Evolutionary conservation across 1,284 basidiomycete species (phyloP), one percentile per base, ranked within the genome.

Genomic region (Chalciporus sp.): DNA sequence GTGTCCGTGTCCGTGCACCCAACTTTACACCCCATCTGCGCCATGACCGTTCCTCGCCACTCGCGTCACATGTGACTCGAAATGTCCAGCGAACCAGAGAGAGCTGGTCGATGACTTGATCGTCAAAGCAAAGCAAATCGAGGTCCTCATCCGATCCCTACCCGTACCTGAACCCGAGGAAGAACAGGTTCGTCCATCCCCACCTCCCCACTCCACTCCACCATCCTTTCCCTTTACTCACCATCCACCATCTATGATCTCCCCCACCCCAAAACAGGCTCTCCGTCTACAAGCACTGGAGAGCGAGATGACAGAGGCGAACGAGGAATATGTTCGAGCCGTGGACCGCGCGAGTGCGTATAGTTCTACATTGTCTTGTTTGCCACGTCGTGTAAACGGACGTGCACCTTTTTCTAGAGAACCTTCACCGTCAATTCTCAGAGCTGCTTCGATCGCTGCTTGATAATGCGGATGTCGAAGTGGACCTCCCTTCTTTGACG

Each of bases 91-190:
- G 8, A 92, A 90, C 72, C 83, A 87, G 69, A 85, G 82, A 58
- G 90, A 93, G 68, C 83, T 94, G 16, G 88, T 92, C 4, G 76
- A 80, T 17, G 91, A 94, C 62, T 75, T 94, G 40, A 79, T 93
- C 42, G 78, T 84, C 31, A 93, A 94, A 65, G 90, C 90, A 16
- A 93, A 93, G 64, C 90, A 94, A 67, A 81, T 94, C 42, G 87
- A 94, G 62, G 86, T 83, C 60, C 78, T 94, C 45, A 90, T 94
- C 41, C 81, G 88, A 52, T 85, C 85, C 0, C 69, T 94, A 16
- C 90, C 91, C 0, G 80, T 83, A 44, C 84, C 88, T 2, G 86
- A 90, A 63, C 76, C 84, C 4, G 88, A 91, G 65, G 85, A 88
- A 65, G 77, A 76, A 23, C 87, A 90, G 79, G 88, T 84, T 49